Percentiles rank a stretch among this genome's conserved stretches.
Evolutionary conservation across 1,139 yeast genomes (phyloP).

Genomic region (Meyerozyma carpophila): DNA sequence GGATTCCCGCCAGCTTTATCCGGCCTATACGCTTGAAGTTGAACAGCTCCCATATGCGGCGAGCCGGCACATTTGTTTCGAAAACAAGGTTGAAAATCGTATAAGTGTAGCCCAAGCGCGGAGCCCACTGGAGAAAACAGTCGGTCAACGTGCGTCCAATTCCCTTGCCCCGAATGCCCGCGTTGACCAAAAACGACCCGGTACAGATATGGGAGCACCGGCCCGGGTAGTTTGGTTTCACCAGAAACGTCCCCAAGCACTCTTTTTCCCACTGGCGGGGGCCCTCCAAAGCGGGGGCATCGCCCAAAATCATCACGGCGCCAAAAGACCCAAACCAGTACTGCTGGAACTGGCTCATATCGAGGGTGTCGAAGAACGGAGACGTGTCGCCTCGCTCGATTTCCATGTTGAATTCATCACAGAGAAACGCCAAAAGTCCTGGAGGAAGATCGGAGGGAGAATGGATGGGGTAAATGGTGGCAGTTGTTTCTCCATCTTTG

Average conservation of each 20-base stretch:
- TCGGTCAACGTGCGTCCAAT: constrained; percentile 83
- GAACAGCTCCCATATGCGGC: constrained; percentile 72
- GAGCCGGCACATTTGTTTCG: constrained; percentile 80
- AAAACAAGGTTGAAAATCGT: constrained; percentile 81
- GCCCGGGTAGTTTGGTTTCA: constrained; percentile 90
- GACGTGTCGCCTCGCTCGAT: constrained; percentile 83
- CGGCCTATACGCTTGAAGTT: constrained; percentile 76
- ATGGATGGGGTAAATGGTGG: constrained; percentile 84
- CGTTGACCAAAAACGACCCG: constrained; percentile 82
- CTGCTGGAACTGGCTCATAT: constrained; percentile 65
- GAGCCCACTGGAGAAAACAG: constrained; percentile 88
- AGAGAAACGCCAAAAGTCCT: constrained; percentile 70
- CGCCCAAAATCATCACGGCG: constrained; percentile 83
- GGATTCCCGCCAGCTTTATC: constrained; percentile 77
- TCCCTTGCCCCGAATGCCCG: constrained; percentile 90
- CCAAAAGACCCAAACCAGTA: constrained; percentile 88
- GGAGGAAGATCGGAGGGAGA: constrained; percentile 62
- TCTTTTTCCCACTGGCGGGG: constrained; percentile 82
- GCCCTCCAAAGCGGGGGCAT: constrained; percentile 52
- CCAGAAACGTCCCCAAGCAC: constrained; percentile 78
- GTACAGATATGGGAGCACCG: constrained; percentile 91
- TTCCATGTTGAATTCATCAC: constrained; percentile 93
- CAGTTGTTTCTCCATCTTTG: constrained; percentile 86
- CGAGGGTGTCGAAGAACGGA: constrained; percentile 75
- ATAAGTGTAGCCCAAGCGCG: constrained; percentile 78